Evolutionary conservation across 257 asterid genomes (phyloP), one percentile per base, ranked within the genome.

Genomic region (Solanum arcanum): DNA sequence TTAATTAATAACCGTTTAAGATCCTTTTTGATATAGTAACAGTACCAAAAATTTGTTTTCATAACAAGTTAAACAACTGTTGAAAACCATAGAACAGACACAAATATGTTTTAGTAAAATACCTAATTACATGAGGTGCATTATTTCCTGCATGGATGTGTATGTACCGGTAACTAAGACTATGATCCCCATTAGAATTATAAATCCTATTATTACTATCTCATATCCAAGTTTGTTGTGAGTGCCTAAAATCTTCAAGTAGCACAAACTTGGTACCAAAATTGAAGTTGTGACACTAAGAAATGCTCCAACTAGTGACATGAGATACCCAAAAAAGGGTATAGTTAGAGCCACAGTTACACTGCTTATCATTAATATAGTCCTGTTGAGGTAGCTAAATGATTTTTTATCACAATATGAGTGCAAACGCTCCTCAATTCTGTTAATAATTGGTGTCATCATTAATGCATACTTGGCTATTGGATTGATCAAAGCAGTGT

Each of bases 251-350:
- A 96, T 94, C 96, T 93, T 96, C 92, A 95, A 86, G 91, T 83
- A 96, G 91, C 98, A 96, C 89, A 94, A 60, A 87, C 98, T 92
- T 0, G 99, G 99, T 20, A 95, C 85, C 14, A 94, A 91, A 6
- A 94, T 39, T 20, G 98, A 94, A 49, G 95, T 98, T 2, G 97
- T 88, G 2, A 91, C 91, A 68, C 98, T 94, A 59, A 95, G 46
- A 64, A 94, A 92, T 7, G 99, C 99, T 15, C 99, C 98, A 2
- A 94, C 98, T 31, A 95, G 94, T 7, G 98, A 92, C 98, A 95
- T 95, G 7, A 96, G 93, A 70, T 90, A 69, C 13, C 90, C 99
- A 39, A 96, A 97, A 76, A 94, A 92, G 1, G 99, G 99, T 39
- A 97, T 86, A 6, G 92, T 86, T 59, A 95, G 18, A 16, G 37